phyloP scores from a whole-genome alignment of 208 protist species.

The Leishmania amazonensis region DNA sequence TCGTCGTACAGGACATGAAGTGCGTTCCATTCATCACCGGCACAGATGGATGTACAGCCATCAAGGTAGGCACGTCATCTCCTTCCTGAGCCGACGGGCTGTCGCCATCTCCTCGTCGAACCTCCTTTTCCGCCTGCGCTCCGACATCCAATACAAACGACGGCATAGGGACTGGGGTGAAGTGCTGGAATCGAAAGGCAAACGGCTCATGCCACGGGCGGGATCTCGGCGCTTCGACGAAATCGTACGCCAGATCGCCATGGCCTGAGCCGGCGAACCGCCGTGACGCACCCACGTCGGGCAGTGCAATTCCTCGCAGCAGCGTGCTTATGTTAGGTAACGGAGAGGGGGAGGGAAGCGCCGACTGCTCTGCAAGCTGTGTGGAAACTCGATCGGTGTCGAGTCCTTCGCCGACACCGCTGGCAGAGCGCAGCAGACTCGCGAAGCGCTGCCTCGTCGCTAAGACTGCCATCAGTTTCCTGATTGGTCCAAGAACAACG shows the following conservation, averaged over 20 bases:
- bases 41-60: neutral
- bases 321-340: constrained; percentile 20
- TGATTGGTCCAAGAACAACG: constrained; percentile 25
- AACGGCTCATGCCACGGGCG: constrained; percentile 29
- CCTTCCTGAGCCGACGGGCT: neutral
- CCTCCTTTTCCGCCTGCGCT: constrained; percentile 20
- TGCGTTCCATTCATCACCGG: neutral
- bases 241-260: neutral
- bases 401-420: neutral
- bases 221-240: constrained; percentile 9
- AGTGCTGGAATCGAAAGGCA: constrained; percentile 20
- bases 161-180: constrained; percentile 16
- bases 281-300: neutral
- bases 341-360: neutral
- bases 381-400: neutral
- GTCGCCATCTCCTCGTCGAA: neutral
- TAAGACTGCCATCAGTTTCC: constrained; percentile 36
- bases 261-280: neutral
- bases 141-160: constrained; percentile 18
- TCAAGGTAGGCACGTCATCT: constrained; percentile 9
- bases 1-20: neutral
- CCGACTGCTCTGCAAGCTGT: neutral
- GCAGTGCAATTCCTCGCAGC: constrained; percentile 9
- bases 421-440: constrained; percentile 10
- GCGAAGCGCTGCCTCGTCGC: constrained; percentile 28